Base-by-base conservation (phyloP, 2,329 filamentous ascomycete species). In the Penicillium sp. region DNA sequence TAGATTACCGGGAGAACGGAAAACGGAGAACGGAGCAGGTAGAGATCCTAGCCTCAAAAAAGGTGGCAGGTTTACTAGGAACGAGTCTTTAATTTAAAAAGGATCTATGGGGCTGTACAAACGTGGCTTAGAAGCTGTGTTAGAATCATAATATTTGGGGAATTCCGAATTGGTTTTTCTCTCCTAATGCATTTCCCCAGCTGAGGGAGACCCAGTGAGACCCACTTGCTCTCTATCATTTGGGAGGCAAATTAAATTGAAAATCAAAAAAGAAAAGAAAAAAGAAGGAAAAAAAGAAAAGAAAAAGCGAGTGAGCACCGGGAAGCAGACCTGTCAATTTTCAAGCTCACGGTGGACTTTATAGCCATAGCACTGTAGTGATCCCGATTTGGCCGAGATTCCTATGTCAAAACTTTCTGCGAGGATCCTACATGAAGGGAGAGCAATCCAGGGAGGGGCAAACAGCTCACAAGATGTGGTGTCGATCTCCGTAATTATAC, bases 381-480 rank as follows among this genome's bases (percentile, higher is more conserved):
- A 10, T 29, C 16, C 21, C n/a, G 33, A 51, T 39, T 25, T 51
- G 26, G 46, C n/a, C 16, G 33, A 29, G 45, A 8, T 35, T 33
- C 7, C 3, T 31, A 31, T 35, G 11, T 11, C 6, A 11, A 29
- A 39, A 50, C 33, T 50, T 25, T 27, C 49, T 39, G 49, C 37
- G 33, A 51, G 29, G 29, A 50, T 51, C 35, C 19, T 51, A 51
- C 49, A 51, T 37, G 49, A 50, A 50, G 33, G 48, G 48, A 31
- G 37, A 29, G 50, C 47, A 55, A 59, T 58, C 59, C 50, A 61
- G 62, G 59, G 63, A 63, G 63, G 62, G 62, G 63, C 62, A 65
- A 64, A 65, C 62, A 61, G 58, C 48, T 55, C 26, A 51, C 39
- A 55, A 16, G 42, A 26, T 35, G 27, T 31, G 9, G 50, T 50